Base-by-base conservation (phyloP, 108 stramenopile genomes). In the Skeletonema tropicum region DNA sequence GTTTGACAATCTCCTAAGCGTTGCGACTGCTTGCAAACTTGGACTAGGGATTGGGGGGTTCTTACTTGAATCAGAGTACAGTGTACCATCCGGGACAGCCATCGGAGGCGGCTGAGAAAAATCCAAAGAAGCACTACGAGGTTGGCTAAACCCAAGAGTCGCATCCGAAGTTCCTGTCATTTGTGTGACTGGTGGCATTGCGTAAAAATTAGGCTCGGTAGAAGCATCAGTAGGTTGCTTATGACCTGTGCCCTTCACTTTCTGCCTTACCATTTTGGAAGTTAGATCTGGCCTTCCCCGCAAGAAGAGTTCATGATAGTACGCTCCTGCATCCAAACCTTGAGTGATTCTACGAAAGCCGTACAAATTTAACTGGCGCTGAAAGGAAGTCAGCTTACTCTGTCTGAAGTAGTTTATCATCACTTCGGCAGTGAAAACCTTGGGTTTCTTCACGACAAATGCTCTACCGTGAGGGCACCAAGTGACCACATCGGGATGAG, bases 301-400 rank as follows among this genome's bases (percentile, higher is more conserved):
- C 31, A 97, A 63, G 71, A 97, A 97, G n/a, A 90, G 60, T 66
- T 93, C 91, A 61, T 93, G 94, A 70, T 90, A 90, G 83, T 90
- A 93, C 4, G 86, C 92, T 36, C 92, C 92, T 14, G 90, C 82
- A 76, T 95, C 94, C n/a, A 87, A 63, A 6, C 96, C 96, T 68
- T 92, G 91, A 3, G 92, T 93, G 35, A 97, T 84, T 64, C 94
- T 76, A n/a, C 94, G 85, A 71, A 97, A 98, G 2, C 97, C 97
- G 67, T 97, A 98, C 2, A 98, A 81, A 71, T 98, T 98, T 32
- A 97, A 70, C 71, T 96, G 97, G 11, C 97, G 71, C 65, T 90
- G 92, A 73, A 91, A 94, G 48, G 78, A 83, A 14, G 91, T 94
- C 39, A 91, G 64, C 64, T 94, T 97, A 58, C 92, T 92, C 72